Conservation (phyloP, 2,329 filamentous ascomycete genomes). For the Phaeoacremonium minimum region DNA sequence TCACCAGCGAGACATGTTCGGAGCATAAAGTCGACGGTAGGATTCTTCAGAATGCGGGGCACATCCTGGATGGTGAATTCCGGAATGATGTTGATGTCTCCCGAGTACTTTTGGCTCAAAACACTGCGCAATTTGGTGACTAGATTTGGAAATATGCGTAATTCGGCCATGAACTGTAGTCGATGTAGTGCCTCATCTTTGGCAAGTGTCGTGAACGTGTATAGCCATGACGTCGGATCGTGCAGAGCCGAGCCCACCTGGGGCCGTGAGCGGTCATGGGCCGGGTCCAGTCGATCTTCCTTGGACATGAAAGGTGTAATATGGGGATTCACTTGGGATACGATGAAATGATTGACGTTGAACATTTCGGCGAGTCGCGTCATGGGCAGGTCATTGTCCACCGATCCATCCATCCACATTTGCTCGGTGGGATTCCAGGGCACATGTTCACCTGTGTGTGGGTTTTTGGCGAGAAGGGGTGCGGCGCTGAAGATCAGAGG, state of each 20-base stretch:
- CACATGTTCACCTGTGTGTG: conserved; percentile 68
- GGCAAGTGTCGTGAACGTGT: conserved; percentile 65
- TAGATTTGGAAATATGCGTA: conserved; percentile 75
- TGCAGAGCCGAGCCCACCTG: conserved; percentile 26
- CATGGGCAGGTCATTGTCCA: conserved; percentile 92
- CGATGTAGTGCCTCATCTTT: conserved; percentile 78
- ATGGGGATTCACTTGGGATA: conserved; percentile 94
- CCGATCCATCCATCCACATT: conserved; percentile 89
- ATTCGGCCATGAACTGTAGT: conserved; percentile 73
- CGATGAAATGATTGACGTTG: conserved; percentile 97
- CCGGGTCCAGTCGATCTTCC: conserved; percentile 56
- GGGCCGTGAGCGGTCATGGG: conserved; percentile 16
- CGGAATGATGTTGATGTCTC: conserved; percentile 91
- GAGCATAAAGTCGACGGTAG: conserved; percentile 81
- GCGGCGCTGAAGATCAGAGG: conserved; percentile 80
- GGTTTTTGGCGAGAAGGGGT: conserved; percentile 79
- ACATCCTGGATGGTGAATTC: conserved; percentile 72
- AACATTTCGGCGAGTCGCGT: conserved; percentile 89
- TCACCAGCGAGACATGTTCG: conserved; percentile 74
- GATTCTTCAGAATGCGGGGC: conserved; percentile 75
- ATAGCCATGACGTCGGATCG: conserved; percentile 55
- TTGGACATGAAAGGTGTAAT: conserved; percentile 80
- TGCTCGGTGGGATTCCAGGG: conserved; percentile 85
- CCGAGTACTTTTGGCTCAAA: conserved; percentile 85
- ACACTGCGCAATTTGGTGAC: conserved; percentile 77